Conservation (phyloP, 2,329 filamentous ascomycete genomes). For the Sporothrix variecibatus region DNA sequence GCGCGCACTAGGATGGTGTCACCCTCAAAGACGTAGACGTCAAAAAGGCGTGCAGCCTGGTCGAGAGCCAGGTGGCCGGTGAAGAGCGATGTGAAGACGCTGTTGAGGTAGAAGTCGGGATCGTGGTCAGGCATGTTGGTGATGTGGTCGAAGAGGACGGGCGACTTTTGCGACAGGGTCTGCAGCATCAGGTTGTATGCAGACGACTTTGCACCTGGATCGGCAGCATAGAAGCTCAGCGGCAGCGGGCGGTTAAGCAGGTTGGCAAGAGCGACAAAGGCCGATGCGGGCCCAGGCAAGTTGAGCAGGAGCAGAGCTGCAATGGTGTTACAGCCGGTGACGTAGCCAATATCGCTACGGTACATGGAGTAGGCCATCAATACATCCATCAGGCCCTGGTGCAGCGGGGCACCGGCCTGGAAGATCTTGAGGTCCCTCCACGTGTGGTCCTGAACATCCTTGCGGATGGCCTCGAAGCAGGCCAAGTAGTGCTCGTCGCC, state of each 20-base stretch:
- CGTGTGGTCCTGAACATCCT: slow-evolving; percentile 64
- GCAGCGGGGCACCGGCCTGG: slow-evolving; percentile 64
- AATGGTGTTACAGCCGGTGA: slow-evolving; percentile 73
- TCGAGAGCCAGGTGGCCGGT: slow-evolving; percentile 66
- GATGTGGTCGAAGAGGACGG: slow-evolving; percentile 65
- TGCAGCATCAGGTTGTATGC: slow-evolving; percentile 70
- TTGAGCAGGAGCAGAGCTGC: slow-evolving; percentile 74
- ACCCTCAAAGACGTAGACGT: slow-evolving; percentile 80
- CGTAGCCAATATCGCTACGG: slow-evolving; percentile 76
- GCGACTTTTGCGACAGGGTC: slow-evolving; percentile 65
- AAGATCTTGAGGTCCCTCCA: slow-evolving; percentile 76
- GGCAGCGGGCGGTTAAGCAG: slow-evolving; percentile 74
- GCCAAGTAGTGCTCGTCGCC: slow-evolving; percentile 58
- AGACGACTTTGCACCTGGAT: slow-evolving; percentile 67
- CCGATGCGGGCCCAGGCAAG: slow-evolving; percentile 60
- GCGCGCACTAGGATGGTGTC: slow-evolving; percentile 71
- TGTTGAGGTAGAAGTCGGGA: slow-evolving; percentile 57
- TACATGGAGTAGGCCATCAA: slow-evolving; percentile 81
- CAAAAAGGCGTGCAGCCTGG: slow-evolving; percentile 73
- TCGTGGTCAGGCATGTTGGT: slow-evolving; percentile 50
- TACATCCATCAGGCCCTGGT: slow-evolving; percentile 69
- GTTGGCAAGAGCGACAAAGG: slow-evolving; percentile 75
- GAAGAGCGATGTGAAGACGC: slow-evolving; percentile 66
- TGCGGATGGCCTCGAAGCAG: slow-evolving; percentile 65
- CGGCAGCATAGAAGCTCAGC: slow-evolving; percentile 72